A percentile compares a stretch with the other conserved stretches of the same genome.
phyloP scores from a whole-genome alignment of 2,329 filamentous ascomycete species.

The Coniochaeta sp. region DNA sequence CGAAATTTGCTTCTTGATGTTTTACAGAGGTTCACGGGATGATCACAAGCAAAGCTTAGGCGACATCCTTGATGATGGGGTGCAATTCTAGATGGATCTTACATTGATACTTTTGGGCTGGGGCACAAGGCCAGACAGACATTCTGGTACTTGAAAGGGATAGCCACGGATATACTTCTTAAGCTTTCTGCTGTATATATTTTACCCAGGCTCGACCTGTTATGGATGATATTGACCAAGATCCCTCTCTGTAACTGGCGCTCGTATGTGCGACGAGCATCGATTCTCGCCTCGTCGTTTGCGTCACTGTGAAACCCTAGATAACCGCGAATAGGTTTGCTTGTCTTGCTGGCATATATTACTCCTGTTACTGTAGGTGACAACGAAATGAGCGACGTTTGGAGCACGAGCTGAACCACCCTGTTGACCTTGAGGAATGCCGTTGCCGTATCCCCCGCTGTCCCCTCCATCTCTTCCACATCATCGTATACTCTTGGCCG shows the following conservation, averaged over 20 bases:
- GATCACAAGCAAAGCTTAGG: background rate
- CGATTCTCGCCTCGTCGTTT: background rate
- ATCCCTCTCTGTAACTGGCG: too few relatives aligned
- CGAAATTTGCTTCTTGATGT: background rate
- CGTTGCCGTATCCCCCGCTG: too few relatives aligned
- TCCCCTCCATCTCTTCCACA: too few relatives aligned
- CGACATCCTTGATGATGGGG: background rate
- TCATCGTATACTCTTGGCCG: background rate
- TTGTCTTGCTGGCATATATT: too few relatives aligned
- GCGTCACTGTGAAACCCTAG: background rate
- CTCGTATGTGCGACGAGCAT: background rate
- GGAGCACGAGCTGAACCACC: background rate
- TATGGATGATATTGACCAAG: background rate
- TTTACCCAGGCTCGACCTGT: background rate
- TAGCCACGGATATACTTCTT: background rate
- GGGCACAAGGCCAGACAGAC: background rate
- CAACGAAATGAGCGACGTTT: too few relatives aligned
- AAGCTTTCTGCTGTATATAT: background rate
- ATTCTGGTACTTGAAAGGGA: background rate
- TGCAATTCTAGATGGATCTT: background rate
- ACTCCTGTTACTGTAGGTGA: too few relatives aligned
- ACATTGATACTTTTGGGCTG: background rate
- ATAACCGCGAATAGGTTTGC: too few relatives aligned
- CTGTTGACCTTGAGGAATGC: background rate
- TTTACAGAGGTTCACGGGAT: background rate